phyloP scores from a whole-genome alignment of 768 basidiomycete species.

The Phallus indusiatus region DNA sequence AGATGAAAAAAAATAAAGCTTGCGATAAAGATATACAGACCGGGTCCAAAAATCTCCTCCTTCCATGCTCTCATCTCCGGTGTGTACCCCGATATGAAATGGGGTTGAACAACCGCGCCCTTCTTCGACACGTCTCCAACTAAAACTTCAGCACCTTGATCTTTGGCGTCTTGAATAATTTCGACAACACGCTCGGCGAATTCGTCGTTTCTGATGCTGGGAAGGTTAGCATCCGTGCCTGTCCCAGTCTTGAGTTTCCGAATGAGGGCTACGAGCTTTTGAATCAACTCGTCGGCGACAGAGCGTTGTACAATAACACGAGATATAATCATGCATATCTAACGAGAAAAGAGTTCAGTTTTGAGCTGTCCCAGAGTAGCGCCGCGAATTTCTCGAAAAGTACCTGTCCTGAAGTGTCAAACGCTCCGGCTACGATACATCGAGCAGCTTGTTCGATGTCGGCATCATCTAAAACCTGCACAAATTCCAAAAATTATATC shows the following conservation, averaged over 20 bases:
- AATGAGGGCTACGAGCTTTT: slow-evolving; percentile 24
- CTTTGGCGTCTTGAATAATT: slow-evolving; percentile 35
- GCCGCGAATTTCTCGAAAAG: not conserved
- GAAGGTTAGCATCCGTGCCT: slow-evolving; percentile 21
- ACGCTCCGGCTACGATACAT: slow-evolving; percentile 33
- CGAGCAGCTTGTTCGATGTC: slow-evolving; percentile 45
- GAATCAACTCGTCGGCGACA: slow-evolving; percentile 27
- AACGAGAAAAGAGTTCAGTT: slow-evolving; percentile 10
- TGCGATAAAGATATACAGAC: slow-evolving; percentile 16
- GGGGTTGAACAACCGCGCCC: slow-evolving; percentile 39
- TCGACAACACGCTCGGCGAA: slow-evolving; percentile 37
- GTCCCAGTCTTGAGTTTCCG: slow-evolving; percentile 29
- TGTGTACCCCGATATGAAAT: slow-evolving; percentile 38
- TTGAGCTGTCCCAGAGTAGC: too few species aligned
- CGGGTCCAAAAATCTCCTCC: slow-evolving; percentile 53
- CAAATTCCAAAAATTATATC: not conserved
- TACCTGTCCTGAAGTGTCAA: slow-evolving; percentile 33
- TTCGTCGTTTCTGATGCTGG: slow-evolving; percentile 32
- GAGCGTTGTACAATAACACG: slow-evolving; percentile 43
- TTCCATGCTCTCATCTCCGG: slow-evolving; percentile 46
- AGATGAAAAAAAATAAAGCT: not conserved
- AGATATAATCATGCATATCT: slow-evolving; percentile 51
- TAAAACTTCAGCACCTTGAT: slow-evolving; percentile 35
- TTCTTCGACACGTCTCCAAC: slow-evolving; percentile 32
- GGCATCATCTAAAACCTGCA: slow-evolving; percentile 42